Evolutionary conservation across 257 asterid species (phyloP).

Genomic region (Solanum bukasovii): DNA sequence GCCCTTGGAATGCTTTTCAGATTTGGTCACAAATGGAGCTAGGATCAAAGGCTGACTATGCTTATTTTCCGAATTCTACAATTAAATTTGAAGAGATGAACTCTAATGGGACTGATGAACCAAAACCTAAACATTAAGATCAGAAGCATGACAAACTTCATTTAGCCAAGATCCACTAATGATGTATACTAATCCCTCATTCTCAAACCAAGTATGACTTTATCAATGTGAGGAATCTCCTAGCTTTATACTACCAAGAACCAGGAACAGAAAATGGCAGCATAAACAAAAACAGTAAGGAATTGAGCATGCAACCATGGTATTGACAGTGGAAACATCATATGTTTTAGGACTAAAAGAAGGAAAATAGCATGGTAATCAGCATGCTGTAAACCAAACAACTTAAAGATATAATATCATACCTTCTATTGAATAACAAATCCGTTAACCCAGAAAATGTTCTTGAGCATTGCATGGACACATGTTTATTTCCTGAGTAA

Average conservation of each 20-base stretch:
- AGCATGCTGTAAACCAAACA: not conserved
- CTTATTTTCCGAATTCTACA: not conserved
- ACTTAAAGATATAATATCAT: not conserved
- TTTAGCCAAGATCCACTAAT: not conserved
- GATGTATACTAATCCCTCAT: not conserved
- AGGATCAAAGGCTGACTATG: not conserved
- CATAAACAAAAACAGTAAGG: not conserved
- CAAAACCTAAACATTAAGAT: not conserved
- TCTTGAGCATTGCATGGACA: slow-evolving; percentile 55
- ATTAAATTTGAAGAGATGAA: not conserved
- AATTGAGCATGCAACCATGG: not conserved
- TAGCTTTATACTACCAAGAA: not conserved
- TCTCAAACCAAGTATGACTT: not conserved
- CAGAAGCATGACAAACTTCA: not conserved
- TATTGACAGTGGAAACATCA: not conserved
- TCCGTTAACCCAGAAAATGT: slow-evolving; percentile 53
- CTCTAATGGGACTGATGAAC: not conserved
- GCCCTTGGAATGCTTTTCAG: not conserved
- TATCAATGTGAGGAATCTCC: not conserved
- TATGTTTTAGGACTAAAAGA: not conserved
- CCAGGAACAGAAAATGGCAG: not conserved
- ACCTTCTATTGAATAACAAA: slow-evolving; percentile 66
- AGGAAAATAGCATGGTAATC: not conserved
- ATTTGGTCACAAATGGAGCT: not conserved
- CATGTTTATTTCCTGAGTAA: slow-evolving; percentile 48